phyloP scores from a whole-genome alignment of 768 basidiomycete genomes.

The Lactarius akahatsu region DNA sequence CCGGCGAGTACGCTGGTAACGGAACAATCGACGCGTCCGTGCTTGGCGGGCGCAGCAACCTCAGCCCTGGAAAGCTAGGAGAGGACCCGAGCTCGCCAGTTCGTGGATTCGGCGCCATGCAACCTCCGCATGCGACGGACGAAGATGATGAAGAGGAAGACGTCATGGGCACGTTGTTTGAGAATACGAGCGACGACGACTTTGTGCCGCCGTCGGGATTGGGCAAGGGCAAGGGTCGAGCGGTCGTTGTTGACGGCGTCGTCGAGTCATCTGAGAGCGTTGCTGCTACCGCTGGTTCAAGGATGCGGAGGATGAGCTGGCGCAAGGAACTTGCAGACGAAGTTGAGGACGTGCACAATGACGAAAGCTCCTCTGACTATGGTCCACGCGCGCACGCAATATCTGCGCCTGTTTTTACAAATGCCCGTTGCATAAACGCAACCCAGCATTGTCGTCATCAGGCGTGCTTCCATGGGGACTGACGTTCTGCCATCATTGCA shows the following conservation, averaged over 20 bases:
- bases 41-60: conserved; percentile 13
- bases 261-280: neutral
- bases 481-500: conserved; percentile 26
- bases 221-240: neutral
- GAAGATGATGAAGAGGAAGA: conserved; percentile 13
- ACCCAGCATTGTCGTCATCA: too few relatives aligned
- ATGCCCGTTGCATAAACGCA: neutral
- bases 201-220: neutral
- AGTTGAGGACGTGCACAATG: neutral
- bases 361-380: neutral
- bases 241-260: neutral
- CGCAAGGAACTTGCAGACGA: conserved; percentile 15
- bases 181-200: neutral
- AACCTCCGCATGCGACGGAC: too few relatives aligned
- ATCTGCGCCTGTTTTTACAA: neutral
- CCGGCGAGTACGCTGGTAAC: too few relatives aligned
- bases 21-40: conserved; percentile 1
- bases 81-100: neutral
- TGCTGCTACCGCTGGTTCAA: neutral
- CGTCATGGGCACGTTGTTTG: conserved; percentile 7
- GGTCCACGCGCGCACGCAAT: neutral
- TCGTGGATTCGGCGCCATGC: neutral
- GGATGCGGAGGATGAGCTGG: conserved; percentile 16
- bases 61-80: conserved; percentile 5
- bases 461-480: too few relatives aligned